These are phyloP conservation scores for Corylus americana DNA, from an alignment of 306 rosid species.

Conservation along the genomic window DNA sequence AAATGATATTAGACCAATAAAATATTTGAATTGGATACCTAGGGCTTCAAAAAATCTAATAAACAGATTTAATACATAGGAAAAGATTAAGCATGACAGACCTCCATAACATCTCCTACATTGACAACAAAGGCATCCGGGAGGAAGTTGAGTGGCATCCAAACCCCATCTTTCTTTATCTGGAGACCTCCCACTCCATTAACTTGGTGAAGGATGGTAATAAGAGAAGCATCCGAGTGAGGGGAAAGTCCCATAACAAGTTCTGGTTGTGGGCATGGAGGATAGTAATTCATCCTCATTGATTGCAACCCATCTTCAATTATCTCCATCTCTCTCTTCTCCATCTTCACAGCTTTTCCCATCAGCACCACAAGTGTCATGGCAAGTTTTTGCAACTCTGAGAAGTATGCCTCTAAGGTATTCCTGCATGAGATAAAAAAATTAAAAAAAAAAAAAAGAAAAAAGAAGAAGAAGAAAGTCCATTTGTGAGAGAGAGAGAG, in stretches of 20 bases:
- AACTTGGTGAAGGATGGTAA: conserved; percentile 69
- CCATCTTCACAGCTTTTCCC: conserved; percentile 50
- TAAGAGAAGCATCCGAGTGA: conserved; percentile 66
- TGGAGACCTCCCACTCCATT: conserved; percentile 78
- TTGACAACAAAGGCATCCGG: conserved; percentile 61
- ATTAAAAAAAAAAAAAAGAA: too few species aligned
- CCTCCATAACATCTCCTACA: conserved; percentile 84
- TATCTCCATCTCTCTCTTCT: neutral
- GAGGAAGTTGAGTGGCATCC: conserved; percentile 60
- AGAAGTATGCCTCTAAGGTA: conserved; percentile 51
- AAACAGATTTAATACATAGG: too few species aligned
- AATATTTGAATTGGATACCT: too few species aligned
- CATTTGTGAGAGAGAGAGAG: neutral
- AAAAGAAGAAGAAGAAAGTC: neutral
- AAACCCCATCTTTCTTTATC: conserved; percentile 67
- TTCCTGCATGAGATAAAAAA: conserved; percentile 32
- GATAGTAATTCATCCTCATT: conserved; percentile 72
- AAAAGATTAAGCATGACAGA: conserved; percentile 15
- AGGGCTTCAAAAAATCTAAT: too few species aligned
- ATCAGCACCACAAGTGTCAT: conserved; percentile 43
- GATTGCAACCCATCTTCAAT: conserved; percentile 69
- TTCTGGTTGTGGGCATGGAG: conserved; percentile 79
- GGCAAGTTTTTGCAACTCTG: conserved; percentile 43
- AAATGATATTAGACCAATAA: too few species aligned
- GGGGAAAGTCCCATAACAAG: conserved; percentile 59